Conservation (phyloP, 768 basidiomycete genomes). For the Lyophyllum atratum region DNA sequence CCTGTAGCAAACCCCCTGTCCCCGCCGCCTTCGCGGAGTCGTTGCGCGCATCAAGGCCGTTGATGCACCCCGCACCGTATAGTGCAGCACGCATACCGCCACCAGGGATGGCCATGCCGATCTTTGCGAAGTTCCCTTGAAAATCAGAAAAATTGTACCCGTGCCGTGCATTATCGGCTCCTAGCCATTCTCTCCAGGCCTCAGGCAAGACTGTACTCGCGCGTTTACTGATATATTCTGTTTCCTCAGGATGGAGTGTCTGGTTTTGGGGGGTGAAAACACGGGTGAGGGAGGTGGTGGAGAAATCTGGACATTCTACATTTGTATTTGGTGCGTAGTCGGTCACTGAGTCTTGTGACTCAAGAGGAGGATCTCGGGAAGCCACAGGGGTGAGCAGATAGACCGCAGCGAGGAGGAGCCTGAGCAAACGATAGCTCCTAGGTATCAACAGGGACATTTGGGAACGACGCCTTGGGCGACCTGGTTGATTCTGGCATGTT, state of each 20-base stretch:
- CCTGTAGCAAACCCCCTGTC: conserved; percentile 70
- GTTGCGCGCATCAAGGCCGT: conserved; percentile 64
- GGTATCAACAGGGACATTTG: conserved; percentile 2
- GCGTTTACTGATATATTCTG: conserved; percentile 46
- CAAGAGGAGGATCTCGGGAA: conserved; percentile 14
- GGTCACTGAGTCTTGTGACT: conserved; percentile 31
- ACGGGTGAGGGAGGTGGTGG: conserved; percentile 50
- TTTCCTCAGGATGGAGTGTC: conserved; percentile 49
- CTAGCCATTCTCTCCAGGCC: conserved; percentile 64
- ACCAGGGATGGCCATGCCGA: conserved; percentile 71
- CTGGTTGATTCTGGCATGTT: not conserved
- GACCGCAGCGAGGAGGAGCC: conserved; percentile 11
- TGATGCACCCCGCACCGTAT: conserved; percentile 61
- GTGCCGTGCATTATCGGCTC: conserved; percentile 49
- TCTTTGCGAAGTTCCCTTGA: conserved; percentile 42
- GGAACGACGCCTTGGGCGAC: not conserved
- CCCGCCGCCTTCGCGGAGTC: conserved; percentile 54
- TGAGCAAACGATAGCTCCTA: not conserved
- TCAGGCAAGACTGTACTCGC: conserved; percentile 38
- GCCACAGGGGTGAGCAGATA: conserved; percentile 12
- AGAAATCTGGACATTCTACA: conserved; percentile 52
- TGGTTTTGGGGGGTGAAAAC: conserved; percentile 52
- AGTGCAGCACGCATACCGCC: conserved; percentile 71
- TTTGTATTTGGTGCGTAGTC: conserved; percentile 56
- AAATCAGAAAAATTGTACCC: conserved; percentile 54